Evolutionary conservation across 177 flowering plant species (phyloP).

Genomic region (Vitis hybrid): DNA sequence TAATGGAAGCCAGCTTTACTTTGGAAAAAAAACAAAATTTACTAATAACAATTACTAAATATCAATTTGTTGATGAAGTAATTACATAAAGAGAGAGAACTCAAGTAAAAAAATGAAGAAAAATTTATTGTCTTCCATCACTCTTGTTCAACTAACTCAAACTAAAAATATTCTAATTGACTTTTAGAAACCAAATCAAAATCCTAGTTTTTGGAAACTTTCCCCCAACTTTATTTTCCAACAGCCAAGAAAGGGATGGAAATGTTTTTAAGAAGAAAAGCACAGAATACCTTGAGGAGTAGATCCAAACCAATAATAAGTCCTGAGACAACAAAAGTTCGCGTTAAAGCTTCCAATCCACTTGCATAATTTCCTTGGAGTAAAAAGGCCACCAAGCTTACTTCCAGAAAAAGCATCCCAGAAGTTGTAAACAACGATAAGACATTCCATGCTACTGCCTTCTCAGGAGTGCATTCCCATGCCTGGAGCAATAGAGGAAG

Average conservation of each 20-base stretch:
- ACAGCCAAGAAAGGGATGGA: neutral
- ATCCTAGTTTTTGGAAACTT: too few species aligned
- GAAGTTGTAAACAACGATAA: slow-evolving; percentile 51
- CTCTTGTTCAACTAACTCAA: too few species aligned
- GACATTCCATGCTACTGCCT: slow-evolving; percentile 50
- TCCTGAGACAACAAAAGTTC: slow-evolving; percentile 55
- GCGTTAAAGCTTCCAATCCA: slow-evolving; percentile 55
- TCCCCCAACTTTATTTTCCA: neutral
- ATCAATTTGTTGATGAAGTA: too few species aligned
- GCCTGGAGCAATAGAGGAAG: slow-evolving; percentile 26
- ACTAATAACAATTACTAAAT: too few species aligned
- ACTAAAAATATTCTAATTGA: neutral
- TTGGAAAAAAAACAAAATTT: too few species aligned
- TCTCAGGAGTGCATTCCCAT: slow-evolving; percentile 64
- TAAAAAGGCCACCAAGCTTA: slow-evolving; percentile 64
- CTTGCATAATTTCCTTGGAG: slow-evolving; percentile 54
- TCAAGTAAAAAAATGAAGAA: too few species aligned
- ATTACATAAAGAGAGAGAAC: too few species aligned
- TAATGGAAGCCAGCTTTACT: too few species aligned
- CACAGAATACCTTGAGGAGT: slow-evolving; percentile 47
- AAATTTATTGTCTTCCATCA: too few species aligned
- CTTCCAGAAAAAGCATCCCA: slow-evolving; percentile 61
- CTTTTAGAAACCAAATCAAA: neutral
- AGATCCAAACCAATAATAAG: slow-evolving; percentile 53
- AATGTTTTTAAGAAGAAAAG: neutral